Conservation (phyloP, 2,329 filamentous ascomycete genomes). For the Penicillium verrucosum region DNA sequence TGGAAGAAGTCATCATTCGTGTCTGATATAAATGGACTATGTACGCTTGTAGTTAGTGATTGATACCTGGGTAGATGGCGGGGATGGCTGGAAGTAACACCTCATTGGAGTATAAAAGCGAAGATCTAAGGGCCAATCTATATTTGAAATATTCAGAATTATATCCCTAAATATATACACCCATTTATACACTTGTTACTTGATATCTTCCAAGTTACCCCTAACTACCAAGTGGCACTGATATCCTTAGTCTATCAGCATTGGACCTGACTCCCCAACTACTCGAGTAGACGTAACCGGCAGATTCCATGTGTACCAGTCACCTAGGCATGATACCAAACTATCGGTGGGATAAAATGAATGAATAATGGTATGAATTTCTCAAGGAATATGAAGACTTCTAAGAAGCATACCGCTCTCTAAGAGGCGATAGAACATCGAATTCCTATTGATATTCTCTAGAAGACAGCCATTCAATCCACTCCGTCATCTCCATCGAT, state of each 20-base stretch:
- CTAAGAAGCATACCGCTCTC: too few species aligned
- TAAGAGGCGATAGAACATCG: too few species aligned
- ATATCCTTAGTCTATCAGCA: slow-evolving; percentile 10
- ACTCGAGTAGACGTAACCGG: background rate
- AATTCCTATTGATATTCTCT: too few species aligned
- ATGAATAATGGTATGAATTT: too few species aligned
- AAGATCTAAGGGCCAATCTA: background rate
- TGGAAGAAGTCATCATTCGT: background rate
- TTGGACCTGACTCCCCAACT: background rate
- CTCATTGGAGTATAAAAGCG: background rate
- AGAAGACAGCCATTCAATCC: too few species aligned
- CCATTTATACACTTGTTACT: background rate
- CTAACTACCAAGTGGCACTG: background rate
- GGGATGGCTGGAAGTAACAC: background rate
- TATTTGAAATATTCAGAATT: background rate
- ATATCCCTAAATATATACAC: background rate
- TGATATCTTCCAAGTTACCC: background rate
- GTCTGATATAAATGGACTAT: background rate
- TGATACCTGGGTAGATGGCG: background rate
- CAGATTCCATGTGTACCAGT: background rate
- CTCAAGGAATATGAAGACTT: too few species aligned
- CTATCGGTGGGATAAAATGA: too few species aligned
- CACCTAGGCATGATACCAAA: too few species aligned
- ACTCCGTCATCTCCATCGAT: too few species aligned
- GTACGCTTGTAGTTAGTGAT: background rate